Evolutionary conservation across 2,329 filamentous ascomycete species (phyloP).

Genomic region (Venturia carpophila): DNA sequence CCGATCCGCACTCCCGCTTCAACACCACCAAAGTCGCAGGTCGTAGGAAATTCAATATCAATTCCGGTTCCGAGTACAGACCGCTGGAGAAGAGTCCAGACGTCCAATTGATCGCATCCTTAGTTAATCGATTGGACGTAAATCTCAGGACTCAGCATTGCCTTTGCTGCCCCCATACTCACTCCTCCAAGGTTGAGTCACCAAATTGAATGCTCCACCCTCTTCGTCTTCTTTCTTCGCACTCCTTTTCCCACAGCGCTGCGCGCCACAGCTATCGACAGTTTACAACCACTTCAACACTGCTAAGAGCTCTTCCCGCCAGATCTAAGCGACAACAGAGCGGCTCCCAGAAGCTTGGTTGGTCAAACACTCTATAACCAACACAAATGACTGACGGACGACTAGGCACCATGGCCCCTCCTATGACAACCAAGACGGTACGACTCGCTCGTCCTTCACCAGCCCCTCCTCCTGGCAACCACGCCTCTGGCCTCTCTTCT

Average conservation of each 20-base stretch:
- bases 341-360: background rate
- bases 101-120: background rate
- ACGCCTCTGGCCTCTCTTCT: background rate
- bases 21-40: background rate
- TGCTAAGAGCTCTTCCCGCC: background rate
- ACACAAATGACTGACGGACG: background rate
- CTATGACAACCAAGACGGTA: conserved; percentile 57
- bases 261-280: conserved; percentile 4
- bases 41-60: background rate
- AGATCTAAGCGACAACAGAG: conserved; percentile 2
- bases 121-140: background rate
- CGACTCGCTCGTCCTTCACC: background rate
- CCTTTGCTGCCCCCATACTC: background rate
- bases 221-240: background rate
- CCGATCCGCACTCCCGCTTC: background rate
- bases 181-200: background rate
- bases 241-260: conserved; percentile 13
- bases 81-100: background rate
- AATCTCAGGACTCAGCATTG: background rate
- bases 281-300: background rate
- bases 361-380: background rate
- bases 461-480: too few relatives aligned
- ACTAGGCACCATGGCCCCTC: conserved; percentile 7
- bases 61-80: background rate
- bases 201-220: conserved; percentile 12